Evolutionary conservation across 768 basidiomycete genomes (phyloP).

Genomic region (Russula sp.): DNA sequence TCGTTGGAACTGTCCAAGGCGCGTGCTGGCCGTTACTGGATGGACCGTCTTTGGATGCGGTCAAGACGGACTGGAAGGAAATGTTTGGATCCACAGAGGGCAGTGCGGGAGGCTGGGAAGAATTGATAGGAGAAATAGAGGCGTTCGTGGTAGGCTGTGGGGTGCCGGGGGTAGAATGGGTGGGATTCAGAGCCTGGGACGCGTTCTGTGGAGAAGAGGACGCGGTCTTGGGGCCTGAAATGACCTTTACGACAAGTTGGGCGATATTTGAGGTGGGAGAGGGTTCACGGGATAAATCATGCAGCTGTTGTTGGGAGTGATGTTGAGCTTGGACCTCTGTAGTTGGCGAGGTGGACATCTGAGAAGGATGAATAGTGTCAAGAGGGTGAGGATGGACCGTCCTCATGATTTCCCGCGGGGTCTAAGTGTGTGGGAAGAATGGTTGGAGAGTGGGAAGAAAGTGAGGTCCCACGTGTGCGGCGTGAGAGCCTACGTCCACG

Average conservation of each 20-base stretch:
- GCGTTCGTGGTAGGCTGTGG: constrained; percentile 37
- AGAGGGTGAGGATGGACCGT: constrained; percentile 50
- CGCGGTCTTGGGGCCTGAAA: constrained; percentile 29
- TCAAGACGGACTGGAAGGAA: constrained; percentile 34
- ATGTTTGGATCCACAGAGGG: constrained; percentile 27
- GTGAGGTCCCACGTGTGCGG: constrained; percentile 35
- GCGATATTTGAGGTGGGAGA: constrained; percentile 29
- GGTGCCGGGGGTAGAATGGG: constrained; percentile 32
- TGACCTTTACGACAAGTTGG: constrained; percentile 31
- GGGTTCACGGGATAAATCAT: constrained; percentile 26
- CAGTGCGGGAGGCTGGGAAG: constrained; percentile 31
- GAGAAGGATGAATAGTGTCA: constrained; percentile 36
- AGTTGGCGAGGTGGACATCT: constrained; percentile 27
- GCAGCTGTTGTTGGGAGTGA: constrained; percentile 24
- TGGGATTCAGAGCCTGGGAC: constrained; percentile 39
- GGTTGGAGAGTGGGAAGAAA: constrained; percentile 49
- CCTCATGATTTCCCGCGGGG: constrained; percentile 46
- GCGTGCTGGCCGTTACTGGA: constrained; percentile 30
- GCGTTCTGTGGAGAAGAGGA: constrained; percentile 37
- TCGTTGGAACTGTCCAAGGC: constrained; percentile 27
- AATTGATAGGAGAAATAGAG: constrained; percentile 37
- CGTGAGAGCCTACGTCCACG: constrained; percentile 33
- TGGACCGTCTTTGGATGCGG: constrained; percentile 27
- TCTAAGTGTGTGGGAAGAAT: constrained; percentile 47
- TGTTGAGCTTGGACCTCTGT: constrained; percentile 27